Evolutionary conservation across 257 asterid genomes (phyloP).

Genomic region (Ballota nigra): DNA sequence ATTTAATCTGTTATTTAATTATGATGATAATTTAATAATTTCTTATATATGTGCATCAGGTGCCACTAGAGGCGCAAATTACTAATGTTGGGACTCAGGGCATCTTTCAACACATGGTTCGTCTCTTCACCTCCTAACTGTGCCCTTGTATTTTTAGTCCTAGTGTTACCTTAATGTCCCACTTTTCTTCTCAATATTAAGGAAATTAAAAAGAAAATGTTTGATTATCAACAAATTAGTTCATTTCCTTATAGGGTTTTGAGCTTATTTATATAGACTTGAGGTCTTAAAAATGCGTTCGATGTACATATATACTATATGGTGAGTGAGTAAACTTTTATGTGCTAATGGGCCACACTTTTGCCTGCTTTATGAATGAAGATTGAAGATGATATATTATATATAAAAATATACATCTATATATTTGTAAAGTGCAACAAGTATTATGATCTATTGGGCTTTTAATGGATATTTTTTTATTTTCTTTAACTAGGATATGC

Average conservation of each 20-base stretch:
- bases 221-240: neutral
- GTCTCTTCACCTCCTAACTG: slow-evolving; percentile 28
- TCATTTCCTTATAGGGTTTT: neutral
- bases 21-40: slow-evolving; percentile 1
- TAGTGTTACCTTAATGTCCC: neutral
- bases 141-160: slow-evolving; percentile 12
- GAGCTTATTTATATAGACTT: neutral
- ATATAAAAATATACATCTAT: neutral
- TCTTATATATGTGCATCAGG: slow-evolving; percentile 41
- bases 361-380: slow-evolving; percentile 6
- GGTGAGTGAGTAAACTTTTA: neutral
- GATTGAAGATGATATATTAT: slow-evolving; percentile 7
- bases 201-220: slow-evolving; percentile 4
- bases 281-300: neutral
- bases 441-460: slow-evolving; percentile 2
- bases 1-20: slow-evolving; percentile 10
- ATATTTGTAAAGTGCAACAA: neutral
- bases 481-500: slow-evolving; percentile 53
- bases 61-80: slow-evolving; percentile 52
- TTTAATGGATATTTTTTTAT: neutral
- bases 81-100: slow-evolving; percentile 51
- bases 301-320: neutral
- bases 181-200: neutral
- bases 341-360: neutral
- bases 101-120: slow-evolving; percentile 62